Evolutionary conservation across 495 filamentous ascomycete genomes (phyloP).

Genomic region (Lineolata rhizophorae): DNA sequence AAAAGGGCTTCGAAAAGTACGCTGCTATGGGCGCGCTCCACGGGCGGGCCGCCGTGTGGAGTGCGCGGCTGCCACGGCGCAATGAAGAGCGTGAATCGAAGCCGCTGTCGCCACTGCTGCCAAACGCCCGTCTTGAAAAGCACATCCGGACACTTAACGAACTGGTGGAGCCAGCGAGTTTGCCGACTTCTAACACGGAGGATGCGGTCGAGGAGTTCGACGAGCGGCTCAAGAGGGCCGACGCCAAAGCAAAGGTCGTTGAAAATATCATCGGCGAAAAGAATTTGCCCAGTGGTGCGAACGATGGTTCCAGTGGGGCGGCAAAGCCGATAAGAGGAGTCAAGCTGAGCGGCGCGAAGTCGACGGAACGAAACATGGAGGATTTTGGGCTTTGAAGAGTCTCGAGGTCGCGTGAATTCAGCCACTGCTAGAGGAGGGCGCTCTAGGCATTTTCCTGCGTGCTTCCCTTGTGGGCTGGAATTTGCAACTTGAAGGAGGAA

Average conservation of each 20-base stretch:
- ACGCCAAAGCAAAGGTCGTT: conserved; percentile 62
- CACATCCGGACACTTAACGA: conserved; percentile 52
- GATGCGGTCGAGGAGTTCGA: conserved; percentile 72
- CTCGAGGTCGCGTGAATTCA: too few species aligned
- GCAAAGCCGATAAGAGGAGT: background rate
- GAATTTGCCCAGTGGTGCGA: background rate
- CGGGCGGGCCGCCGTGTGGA: conserved; percentile 65
- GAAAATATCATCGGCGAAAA: conserved; percentile 45
- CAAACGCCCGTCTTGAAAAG: conserved; percentile 42
- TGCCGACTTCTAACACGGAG: conserved; percentile 60
- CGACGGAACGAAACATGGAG: conserved; percentile 1
- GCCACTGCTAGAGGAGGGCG: too few species aligned
- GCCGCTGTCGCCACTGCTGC: conserved; percentile 25
- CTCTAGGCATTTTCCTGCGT: too few species aligned
- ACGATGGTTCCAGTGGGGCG: background rate
- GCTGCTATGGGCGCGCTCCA: conserved; percentile 55
- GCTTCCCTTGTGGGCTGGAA: too few species aligned
- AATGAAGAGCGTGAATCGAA: too few species aligned
- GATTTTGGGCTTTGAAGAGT: too few species aligned
- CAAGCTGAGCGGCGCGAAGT: background rate
- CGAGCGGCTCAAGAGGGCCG: conserved; percentile 56
- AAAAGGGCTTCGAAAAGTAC: conserved; percentile 88
- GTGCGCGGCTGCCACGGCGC: too few species aligned
- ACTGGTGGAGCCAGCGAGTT: conserved; percentile 55
- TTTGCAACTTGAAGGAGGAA: too few species aligned